These are phyloP conservation scores for Monilinia aucupariae DNA, from an alignment of 2,329 filamentous ascomycete species.

Conservation along the genomic window DNA sequence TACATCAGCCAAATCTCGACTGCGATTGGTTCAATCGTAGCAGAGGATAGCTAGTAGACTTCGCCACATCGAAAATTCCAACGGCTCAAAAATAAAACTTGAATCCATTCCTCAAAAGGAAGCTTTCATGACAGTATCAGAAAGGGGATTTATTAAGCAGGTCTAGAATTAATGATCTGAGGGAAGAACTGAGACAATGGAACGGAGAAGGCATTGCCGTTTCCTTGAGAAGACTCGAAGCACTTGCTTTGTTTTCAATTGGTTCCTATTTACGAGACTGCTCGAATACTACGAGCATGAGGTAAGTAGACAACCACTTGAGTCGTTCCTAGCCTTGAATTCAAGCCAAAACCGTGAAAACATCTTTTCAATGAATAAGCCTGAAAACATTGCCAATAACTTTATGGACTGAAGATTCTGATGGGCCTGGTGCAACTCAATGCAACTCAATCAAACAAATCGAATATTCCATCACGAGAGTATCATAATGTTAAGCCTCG, in stretches of 20 bases:
- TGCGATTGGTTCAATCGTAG: conserved; percentile 5
- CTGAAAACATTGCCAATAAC: background rate
- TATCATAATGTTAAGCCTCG: background rate
- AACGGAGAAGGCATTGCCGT: background rate
- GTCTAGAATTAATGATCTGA: background rate
- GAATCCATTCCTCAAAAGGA: background rate
- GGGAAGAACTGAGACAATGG: background rate
- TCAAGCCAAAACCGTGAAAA: no score
- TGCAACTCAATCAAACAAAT: background rate
- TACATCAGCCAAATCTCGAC: background rate
- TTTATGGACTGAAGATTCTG: no score
- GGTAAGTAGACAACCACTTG: background rate
- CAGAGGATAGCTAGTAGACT: background rate
- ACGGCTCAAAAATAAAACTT: background rate
- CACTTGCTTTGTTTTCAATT: background rate
- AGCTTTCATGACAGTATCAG: background rate
- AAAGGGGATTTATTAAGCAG: background rate
- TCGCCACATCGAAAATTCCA: background rate
- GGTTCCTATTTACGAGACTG: background rate
- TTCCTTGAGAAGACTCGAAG: background rate
- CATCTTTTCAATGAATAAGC: no score
- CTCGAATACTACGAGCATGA: no score
- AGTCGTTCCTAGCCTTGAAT: background rate
- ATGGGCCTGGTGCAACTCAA: no score
- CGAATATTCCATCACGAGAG: background rate